Base-by-base conservation (phyloP, 2,329 filamentous ascomycete species). In the Paecilomyces fulvus region DNA sequence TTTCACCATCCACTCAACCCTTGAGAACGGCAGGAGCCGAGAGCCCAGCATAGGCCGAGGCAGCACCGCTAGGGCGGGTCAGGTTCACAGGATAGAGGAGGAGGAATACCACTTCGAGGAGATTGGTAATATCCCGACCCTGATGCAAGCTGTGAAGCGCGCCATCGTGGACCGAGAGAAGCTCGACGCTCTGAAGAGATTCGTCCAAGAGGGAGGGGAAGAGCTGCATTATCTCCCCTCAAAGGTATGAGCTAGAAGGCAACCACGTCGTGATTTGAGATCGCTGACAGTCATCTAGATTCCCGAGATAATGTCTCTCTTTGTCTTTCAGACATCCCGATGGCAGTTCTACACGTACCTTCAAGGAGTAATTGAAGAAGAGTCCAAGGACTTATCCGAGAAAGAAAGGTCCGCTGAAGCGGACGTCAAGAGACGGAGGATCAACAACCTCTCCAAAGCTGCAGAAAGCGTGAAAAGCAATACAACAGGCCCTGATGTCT, bases 111-210 rank as follows among this genome's bases (percentile, higher is more conserved):
- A 61, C 30, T 59, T 70, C 1, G 82, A 83, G 56, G 83, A 86
- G 51, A 80, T 86, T 53, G 76, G 75, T 3, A 82, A 90, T 65
- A 82, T 90, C 17, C 82, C 84, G 3, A 83, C 83, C 2, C 76
- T 99, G 25, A 80, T 95, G 75, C 75, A 73, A 21, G 81, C 83
- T 2, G 72, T 99, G 55, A 87, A 85, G 60, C 75, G 75, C 43
- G 84, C 88, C 5, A 82, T 85, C 7, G 90, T 99, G 62, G 94
- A 99, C 68, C 83, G 94, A 31, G 92, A 97, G 75, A 97, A 94
- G 76, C 84, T 95, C 57, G 87, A 92, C 59, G 86, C 87, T 0
- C 81, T 96, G 21, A 85, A 88, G 64, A 88, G 83, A 60, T 99
- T 96, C 67, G 78, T 96, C n/a, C 77, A 85, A 48, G 80, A 94